Evolutionary conservation across 2,329 filamentous ascomycete genomes (phyloP), one percentile per base, ranked within the genome.

Genomic region (Pseudogymnoascus sp.): DNA sequence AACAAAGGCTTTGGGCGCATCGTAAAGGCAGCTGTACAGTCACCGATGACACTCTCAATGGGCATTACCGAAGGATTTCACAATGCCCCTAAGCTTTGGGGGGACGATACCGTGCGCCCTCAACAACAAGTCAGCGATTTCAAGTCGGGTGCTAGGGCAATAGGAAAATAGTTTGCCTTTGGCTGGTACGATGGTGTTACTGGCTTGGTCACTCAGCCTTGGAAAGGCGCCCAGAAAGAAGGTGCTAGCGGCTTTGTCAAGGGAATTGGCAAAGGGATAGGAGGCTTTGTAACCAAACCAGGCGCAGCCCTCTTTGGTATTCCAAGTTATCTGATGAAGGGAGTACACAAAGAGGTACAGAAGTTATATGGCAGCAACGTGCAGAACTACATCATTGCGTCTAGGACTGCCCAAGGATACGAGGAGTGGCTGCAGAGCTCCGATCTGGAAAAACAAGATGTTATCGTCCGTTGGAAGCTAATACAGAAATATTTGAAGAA

Each of bases 61-160:
- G 89, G 89, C 0, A 75, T 96, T 35, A 88, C 92, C 0, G 89
- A 88, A 72, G 92, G 92, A 0, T 95, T 96, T 71, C 88, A 93
- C 70, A 96, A 96, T 68, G 87, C 89, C 5, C 92, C 92, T 0
- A 86, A 84, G 67, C 77, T 96, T 0, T 96, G 96, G 70, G 89
- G 92, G 41, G 92, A 95, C 68, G 85, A 90, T 1, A 92, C 86
- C 1, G 85, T 96, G 0, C 82, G 90, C 9, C 87, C 88, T n/a
- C 77, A 83, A 0, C 88, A 91, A 62, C 90, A 90, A 67, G 88
- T 96, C 3, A 92, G 89, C 0, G 88, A 86, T 59, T 76, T 96
- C 59, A 80, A 84, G 59, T 90, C 86, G 64, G 92, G 92, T 0
- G 74, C 96, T 26, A 85, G 81, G 64, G 85, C 91, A 47, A 92